Evolutionary conservation across 768 basidiomycete genomes (phyloP), one percentile per base, ranked within the genome.

Genomic region (Hypholoma fasciculare): DNA sequence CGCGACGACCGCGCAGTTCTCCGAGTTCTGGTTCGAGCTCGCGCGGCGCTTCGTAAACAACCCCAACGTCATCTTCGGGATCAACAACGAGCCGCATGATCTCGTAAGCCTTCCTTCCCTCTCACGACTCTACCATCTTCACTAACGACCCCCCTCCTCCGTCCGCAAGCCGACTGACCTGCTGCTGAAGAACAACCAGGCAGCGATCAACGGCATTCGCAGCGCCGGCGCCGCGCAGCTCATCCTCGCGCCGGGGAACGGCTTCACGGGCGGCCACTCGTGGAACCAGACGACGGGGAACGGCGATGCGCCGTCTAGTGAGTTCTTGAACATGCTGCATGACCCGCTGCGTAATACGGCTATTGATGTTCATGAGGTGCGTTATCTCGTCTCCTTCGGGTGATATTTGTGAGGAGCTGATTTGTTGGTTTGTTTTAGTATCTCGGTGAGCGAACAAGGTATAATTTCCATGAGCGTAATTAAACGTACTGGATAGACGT

Each of bases 81-180:
- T 79, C 43, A 78, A 78, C 65, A 80, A 80, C 61, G 78, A 80
- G 54, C 78, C 79, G 4, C 78, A 80, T 50, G 71, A 74, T 50
- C 76, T 80, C 76, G 78, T 78, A 49, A 4, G 59, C 40, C 19
- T 23, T n/a, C 19, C 19, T 5, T 7, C 30, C 16, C 16, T 19
- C 40, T 1, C 13, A 1, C 19, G 13, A 49, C 13, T 9, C 19
- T 2, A 7, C 4, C 13, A 7, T 34, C 9, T 5, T 34, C 30
- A 20, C 30, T 1, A n/a, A n/a, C n/a, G 14, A 43, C n/a, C 7
- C 7, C n/a, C 7, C 7, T 16, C 14, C 14, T 17, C 8, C n/a
- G 26, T 49, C 16, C 19, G 14, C 44, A 23, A 78, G 77, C 67
- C 75, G 8, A 80, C 79, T 4, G 62, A 75, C 14, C 67, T 80